Conservation (phyloP, 2,329 filamentous ascomycete species). For the Cladophialophora psammophila region DNA sequence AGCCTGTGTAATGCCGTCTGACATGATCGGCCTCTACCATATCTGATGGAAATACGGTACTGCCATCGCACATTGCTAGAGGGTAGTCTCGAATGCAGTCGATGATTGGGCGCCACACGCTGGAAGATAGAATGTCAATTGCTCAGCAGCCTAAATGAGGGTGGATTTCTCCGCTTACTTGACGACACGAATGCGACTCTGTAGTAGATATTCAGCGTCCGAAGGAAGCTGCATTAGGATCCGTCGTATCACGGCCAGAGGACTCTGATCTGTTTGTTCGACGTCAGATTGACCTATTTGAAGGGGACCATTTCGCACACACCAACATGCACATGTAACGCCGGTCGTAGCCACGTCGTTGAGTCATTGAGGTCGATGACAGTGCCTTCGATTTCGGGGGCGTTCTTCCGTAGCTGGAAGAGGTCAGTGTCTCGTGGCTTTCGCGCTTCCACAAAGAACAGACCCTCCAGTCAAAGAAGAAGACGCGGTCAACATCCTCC, state of each 20-base stretch:
- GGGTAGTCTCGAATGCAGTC: conserved; percentile 4
- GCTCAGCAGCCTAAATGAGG: no score
- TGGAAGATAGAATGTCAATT: no score
- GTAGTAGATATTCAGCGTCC: conserved; percentile 7
- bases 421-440: no score
- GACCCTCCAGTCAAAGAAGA: conserved; percentile 15
- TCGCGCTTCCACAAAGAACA: background rate
- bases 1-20: conserved; percentile 6
- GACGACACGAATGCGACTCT: conserved; percentile 6
- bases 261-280: background rate
- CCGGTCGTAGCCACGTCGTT: conserved; percentile 1
- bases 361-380: conserved; percentile 10
- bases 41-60: background rate
- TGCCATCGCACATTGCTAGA: conserved; percentile 3
- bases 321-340: conserved; percentile 1
- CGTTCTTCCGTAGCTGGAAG: background rate
- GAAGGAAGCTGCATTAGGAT: conserved; percentile 1
- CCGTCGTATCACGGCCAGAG: background rate
- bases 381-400: background rate
- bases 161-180: background rate
- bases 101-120: conserved; percentile 7
- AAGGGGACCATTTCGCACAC: no score
- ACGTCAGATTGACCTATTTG: no score
- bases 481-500: conserved; percentile 2
- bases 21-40: conserved; percentile 13